Evolutionary conservation across 208 protist species (phyloP).

Genomic region (Leishmania gerbilli): DNA sequence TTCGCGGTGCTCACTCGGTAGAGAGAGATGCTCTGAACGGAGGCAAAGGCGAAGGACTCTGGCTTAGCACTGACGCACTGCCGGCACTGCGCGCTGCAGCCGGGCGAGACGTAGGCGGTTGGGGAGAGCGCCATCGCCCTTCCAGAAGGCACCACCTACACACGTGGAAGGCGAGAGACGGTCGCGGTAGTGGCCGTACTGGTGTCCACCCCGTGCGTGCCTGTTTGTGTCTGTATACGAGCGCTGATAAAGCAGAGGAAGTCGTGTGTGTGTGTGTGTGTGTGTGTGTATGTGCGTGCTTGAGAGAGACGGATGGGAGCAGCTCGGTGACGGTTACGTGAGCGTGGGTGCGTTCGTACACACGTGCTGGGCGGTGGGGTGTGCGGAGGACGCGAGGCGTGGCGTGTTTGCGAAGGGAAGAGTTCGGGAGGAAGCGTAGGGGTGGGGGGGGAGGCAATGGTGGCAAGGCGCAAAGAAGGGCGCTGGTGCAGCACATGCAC

Average conservation of each 20-base stretch:
- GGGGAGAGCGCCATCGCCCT: slow-evolving; percentile 65
- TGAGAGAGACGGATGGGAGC: background rate
- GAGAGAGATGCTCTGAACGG: slow-evolving; percentile 55
- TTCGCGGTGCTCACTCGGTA: slow-evolving; percentile 43
- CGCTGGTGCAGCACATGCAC: background rate
- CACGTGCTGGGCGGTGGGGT: background rate
- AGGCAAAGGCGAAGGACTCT: slow-evolving; percentile 67
- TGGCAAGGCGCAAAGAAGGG: background rate
- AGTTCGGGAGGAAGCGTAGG: background rate
- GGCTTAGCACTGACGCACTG: slow-evolving; percentile 54
- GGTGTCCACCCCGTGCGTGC: background rate
- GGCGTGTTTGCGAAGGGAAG: background rate
- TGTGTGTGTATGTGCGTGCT: too few relatives aligned
- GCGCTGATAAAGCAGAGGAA: background rate
- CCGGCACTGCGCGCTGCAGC: slow-evolving; percentile 64
- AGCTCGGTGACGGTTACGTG: background rate
- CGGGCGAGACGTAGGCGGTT: slow-evolving; percentile 63
- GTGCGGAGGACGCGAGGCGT: too few relatives aligned
- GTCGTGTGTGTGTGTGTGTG: too few relatives aligned
- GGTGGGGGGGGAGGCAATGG: background rate
- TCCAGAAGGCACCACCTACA: background rate
- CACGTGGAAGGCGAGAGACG: background rate
- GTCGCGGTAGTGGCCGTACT: background rate
- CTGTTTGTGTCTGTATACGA: background rate
- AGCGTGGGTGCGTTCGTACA: background rate